A percentile compares a stretch with the other conserved stretches of the same genome.
Conservation (phyloP, 495 filamentous ascomycete genomes). For the Peziza echinospora region DNA sequence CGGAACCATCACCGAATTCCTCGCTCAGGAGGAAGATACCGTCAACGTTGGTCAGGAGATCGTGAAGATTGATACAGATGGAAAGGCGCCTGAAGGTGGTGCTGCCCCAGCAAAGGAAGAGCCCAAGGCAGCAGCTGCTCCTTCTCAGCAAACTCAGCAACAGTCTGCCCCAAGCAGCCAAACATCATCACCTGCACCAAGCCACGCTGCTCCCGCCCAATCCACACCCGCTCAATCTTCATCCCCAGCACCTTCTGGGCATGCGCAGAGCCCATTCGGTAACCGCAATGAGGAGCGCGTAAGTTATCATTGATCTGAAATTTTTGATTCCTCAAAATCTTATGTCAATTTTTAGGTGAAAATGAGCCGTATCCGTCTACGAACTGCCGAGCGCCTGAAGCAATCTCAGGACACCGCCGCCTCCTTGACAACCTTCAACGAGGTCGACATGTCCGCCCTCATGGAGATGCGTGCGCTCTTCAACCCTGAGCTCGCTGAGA, state of each 20-base stretch:
- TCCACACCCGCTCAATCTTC: constrained; percentile 25
- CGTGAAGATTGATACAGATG: constrained; percentile 60
- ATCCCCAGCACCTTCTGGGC: not conserved
- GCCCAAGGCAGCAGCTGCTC: constrained; percentile 39
- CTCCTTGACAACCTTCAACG: constrained; percentile 94
- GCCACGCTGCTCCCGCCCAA: constrained; percentile 7
- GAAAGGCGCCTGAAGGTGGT: constrained; percentile 31
- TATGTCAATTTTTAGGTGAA: constrained; percentile 51
- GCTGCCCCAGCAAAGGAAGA: constrained; percentile 29
- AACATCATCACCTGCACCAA: too few relatives aligned
- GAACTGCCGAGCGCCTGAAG: constrained; percentile 93
- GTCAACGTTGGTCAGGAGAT: constrained; percentile 88
- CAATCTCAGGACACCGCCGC: constrained; percentile 98
- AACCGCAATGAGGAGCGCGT: constrained; percentile 78
- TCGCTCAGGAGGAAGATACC: constrained; percentile 88
- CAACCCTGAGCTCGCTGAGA: constrained; percentile 90
- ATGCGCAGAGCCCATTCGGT: constrained; percentile 31
- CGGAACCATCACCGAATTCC: constrained; percentile 69
- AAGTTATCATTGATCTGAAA: too few relatives aligned
- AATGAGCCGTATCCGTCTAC: constrained; percentile 98
- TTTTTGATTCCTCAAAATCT: too few relatives aligned
- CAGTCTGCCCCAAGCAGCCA: too few relatives aligned
- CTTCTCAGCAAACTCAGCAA: too few relatives aligned
- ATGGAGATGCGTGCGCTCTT: constrained; percentile 95
- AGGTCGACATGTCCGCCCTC: constrained; percentile 95